A percentile compares a stretch with the other conserved stretches of the same genome.
Conservation (phyloP, 257 asterid species). For the Haberlea rhodopensis region DNA sequence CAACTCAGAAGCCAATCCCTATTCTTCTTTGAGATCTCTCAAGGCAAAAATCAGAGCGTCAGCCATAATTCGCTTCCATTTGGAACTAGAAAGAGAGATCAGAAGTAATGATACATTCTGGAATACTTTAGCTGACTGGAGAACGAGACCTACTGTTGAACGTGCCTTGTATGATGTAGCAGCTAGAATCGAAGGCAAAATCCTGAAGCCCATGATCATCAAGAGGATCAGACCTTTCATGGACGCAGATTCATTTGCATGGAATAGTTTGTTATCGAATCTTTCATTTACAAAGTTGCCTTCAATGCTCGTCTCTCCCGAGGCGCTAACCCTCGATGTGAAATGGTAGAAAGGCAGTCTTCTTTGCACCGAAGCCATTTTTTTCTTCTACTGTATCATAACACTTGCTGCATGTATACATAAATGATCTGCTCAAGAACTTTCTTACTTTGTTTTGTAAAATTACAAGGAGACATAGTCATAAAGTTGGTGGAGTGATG, state of each 20-base stretch:
- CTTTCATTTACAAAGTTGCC: slow-evolving; percentile 76
- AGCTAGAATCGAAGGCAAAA: slow-evolving; percentile 55
- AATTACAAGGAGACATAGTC: background rate
- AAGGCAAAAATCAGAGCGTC: slow-evolving; percentile 50
- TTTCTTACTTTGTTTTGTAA: slow-evolving; percentile 24
- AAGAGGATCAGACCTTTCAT: slow-evolving; percentile 53
- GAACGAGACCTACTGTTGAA: slow-evolving; percentile 69
- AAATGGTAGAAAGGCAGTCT: slow-evolving; percentile 56
- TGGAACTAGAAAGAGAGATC: slow-evolving; percentile 62
- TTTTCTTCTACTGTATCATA: slow-evolving; percentile 9
- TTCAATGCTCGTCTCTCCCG: slow-evolving; percentile 60
- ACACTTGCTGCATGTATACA: slow-evolving; percentile 21
- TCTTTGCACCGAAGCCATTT: slow-evolving; percentile 1
- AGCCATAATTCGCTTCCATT: slow-evolving; percentile 55
- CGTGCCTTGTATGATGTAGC: slow-evolving; percentile 57
- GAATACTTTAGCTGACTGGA: slow-evolving; percentile 75
- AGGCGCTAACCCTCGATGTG: slow-evolving; percentile 73
- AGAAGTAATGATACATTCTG: slow-evolving; percentile 56
- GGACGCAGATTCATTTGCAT: slow-evolving; percentile 53
- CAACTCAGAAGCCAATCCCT: slow-evolving; percentile 27
- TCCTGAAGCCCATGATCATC: slow-evolving; percentile 51
- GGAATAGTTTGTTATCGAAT: slow-evolving; percentile 72
- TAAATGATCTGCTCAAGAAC: slow-evolving; percentile 16
- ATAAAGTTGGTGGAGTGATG: background rate
- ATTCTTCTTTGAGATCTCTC: slow-evolving; percentile 33